These are phyloP conservation scores for Saccharomyces hybrid DNA, from an alignment of 1,139 yeast genomes.

Conservation along the genomic window DNA sequence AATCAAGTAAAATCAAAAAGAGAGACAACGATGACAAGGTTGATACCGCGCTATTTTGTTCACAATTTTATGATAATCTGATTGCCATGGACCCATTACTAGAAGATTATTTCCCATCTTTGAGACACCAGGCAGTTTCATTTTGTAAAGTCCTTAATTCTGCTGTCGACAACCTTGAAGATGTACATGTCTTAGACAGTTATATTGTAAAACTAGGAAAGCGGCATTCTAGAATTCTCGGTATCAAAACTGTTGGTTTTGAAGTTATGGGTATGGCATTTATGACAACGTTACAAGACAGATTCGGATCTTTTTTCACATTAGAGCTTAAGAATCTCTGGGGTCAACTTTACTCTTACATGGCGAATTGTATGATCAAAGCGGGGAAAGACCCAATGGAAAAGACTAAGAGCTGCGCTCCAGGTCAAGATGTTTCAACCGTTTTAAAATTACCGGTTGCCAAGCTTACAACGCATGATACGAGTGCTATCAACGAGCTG, in stretches of 20 bases:
- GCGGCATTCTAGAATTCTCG: slow-evolving; percentile 67
- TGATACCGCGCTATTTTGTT: slow-evolving; percentile 11
- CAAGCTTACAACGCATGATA: neutral
- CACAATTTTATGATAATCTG: slow-evolving; percentile 43
- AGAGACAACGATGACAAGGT: neutral
- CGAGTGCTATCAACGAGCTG: neutral
- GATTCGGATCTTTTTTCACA: slow-evolving; percentile 46
- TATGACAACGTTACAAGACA: slow-evolving; percentile 63
- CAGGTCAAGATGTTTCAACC: neutral
- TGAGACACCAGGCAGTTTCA: slow-evolving; percentile 66
- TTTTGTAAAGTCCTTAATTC: slow-evolving; percentile 75
- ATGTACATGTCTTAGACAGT: slow-evolving; percentile 44
- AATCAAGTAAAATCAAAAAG: neutral
- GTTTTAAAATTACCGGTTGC: neutral
- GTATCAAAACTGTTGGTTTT: slow-evolving; percentile 65
- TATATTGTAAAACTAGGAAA: slow-evolving; percentile 61
- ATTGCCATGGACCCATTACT: slow-evolving; percentile 47
- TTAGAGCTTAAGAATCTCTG: slow-evolving; percentile 54
- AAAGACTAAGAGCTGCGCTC: neutral
- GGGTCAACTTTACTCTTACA: slow-evolving; percentile 49
- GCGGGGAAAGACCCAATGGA: slow-evolving; percentile 54
- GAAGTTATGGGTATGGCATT: slow-evolving; percentile 77
- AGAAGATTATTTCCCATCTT: slow-evolving; percentile 54
- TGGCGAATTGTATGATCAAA: slow-evolving; percentile 60
- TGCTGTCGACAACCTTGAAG: slow-evolving; percentile 44